These are phyloP conservation scores for Phoma sp. DNA, from an alignment of 2,329 filamentous ascomycete species.

Conservation along the genomic window DNA sequence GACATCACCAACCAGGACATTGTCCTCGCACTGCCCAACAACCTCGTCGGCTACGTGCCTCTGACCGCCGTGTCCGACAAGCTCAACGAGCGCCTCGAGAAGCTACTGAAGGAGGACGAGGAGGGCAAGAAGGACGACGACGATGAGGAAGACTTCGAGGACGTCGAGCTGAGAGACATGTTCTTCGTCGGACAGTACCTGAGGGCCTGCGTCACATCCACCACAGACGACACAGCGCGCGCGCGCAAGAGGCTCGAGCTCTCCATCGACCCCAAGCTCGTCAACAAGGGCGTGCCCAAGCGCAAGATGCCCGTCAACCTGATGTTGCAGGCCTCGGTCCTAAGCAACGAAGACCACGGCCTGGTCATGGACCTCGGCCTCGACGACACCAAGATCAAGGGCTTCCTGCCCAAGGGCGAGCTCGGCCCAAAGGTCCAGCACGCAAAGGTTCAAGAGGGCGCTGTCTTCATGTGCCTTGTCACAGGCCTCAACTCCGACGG, in stretches of 20 bases:
- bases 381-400: slow-evolving; percentile 69
- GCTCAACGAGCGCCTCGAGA: slow-evolving; percentile 77
- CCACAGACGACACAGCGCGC: slow-evolving; percentile 71
- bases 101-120: slow-evolving; percentile 66
- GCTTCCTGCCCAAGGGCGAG: slow-evolving; percentile 86
- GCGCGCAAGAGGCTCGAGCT: slow-evolving; percentile 84
- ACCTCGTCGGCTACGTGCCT: slow-evolving; percentile 85
- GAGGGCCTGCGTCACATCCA: slow-evolving; percentile 81
- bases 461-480: slow-evolving; percentile 83
- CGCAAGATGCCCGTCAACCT: slow-evolving; percentile 76
- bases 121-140: slow-evolving; percentile 63
- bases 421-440: slow-evolving; percentile 70
- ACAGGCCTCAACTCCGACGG: slow-evolving; percentile 76
- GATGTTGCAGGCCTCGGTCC: slow-evolving; percentile 85
- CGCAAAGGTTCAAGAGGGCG: slow-evolving; percentile 76
- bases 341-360: slow-evolving; percentile 95
- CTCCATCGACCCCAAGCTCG: slow-evolving; percentile 77
- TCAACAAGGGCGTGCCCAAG: slow-evolving; percentile 76
- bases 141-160: slow-evolving; percentile 55
- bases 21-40: slow-evolving; percentile 86
- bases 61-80: slow-evolving; percentile 88
- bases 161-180: slow-evolving; percentile 74
- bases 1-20: slow-evolving; percentile 82
- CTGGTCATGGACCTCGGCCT: slow-evolving; percentile 91
- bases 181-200: slow-evolving; percentile 89